Evolutionary conservation across 2,329 filamentous ascomycete genomes (phyloP), one percentile per base, ranked within the genome.

Genomic region (Stemphylium vesicarium): DNA sequence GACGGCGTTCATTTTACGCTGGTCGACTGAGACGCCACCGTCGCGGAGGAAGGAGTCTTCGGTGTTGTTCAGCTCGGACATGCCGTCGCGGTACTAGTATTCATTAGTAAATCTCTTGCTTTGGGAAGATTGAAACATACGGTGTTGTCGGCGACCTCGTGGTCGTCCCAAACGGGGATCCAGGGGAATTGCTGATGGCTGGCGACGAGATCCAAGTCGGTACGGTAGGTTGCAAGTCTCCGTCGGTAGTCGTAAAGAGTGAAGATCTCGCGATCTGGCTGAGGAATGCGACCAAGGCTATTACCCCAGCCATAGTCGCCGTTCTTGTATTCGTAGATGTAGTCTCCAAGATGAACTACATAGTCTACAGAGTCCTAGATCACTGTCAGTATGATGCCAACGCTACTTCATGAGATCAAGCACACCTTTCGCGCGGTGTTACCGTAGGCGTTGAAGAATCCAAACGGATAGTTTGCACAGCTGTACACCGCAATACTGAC

Each of bases 401-500:
- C 3, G 6, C 9, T 3, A 4, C 15, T 29, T 26, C 15, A 16
- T 15, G 1, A 20, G 9, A 32, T 13, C 15, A 5, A 15, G 33
- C 49, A 16, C 52, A 65, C 63, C 50, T 78, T 69, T 36, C 74
- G 63, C 64, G 73, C 59, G 65, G 49, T 20, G 50, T 75, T 72
- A n/a, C 79, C 79, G 36, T 80, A 80, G 0, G 76, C 78, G 42
- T 81, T 81, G 66, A 81, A 82, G 63, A 77, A 82, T 2, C 80
- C 80, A 57, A 77, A 78, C 0, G 78, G 70, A 38, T 70, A 74
- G 50, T 74, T 91, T 63, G 80, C 82, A 78, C 89, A 91, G 2
- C 87, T 90, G 70, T 88, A 91, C 1, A 92, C 82, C 1, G 88
- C 88, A 50, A 91, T 78, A 35, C 80, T 84, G 50, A 91, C 77